Evolutionary conservation across 179 eudicot genomes (phyloP).

Genomic region (Patellifolia procumbens): DNA sequence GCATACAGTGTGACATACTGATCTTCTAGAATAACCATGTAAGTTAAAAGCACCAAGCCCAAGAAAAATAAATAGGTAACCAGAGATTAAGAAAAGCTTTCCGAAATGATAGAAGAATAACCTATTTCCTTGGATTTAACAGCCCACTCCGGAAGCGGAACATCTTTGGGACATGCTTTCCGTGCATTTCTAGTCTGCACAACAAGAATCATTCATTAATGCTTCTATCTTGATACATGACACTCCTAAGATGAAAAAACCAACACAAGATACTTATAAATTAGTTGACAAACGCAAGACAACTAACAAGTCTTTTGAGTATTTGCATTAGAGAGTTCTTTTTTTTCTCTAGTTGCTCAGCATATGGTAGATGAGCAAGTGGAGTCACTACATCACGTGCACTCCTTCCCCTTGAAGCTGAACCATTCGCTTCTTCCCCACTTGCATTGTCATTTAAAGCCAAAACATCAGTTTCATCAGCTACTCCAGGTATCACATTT

Average conservation of each 20-base stretch:
- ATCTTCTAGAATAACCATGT: not conserved
- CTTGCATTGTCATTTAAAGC: slow-evolving; percentile 39
- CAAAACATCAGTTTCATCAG: slow-evolving; percentile 25
- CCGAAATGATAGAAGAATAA: slow-evolving; percentile 25
- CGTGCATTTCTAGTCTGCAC: slow-evolving; percentile 88
- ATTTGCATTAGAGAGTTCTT: slow-evolving; percentile 57
- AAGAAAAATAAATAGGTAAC: not conserved
- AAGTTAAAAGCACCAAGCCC: not conserved
- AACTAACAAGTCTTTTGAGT: slow-evolving; percentile 80
- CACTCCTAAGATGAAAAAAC: not conserved
- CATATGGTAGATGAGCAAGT: slow-evolving; percentile 77
- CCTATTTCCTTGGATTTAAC: slow-evolving; percentile 85
- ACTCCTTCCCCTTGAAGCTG: slow-evolving; percentile 54
- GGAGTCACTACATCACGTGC: slow-evolving; percentile 91
- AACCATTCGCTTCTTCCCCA: slow-evolving; percentile 44
- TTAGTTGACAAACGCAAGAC: slow-evolving; percentile 13
- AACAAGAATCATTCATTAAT: slow-evolving; percentile 21
- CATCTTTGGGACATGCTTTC: slow-evolving; percentile 81
- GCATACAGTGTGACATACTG: not conserved
- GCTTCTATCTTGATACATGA: slow-evolving; percentile 5
- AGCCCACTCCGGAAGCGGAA: slow-evolving; percentile 83
- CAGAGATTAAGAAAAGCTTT: not conserved
- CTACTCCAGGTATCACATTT: slow-evolving; percentile 31
- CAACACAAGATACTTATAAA: not conserved
- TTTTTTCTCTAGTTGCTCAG: slow-evolving; percentile 88